Evolutionary conservation across 805 yeast species (phyloP).

Genomic region (Candida mattraensis): DNA sequence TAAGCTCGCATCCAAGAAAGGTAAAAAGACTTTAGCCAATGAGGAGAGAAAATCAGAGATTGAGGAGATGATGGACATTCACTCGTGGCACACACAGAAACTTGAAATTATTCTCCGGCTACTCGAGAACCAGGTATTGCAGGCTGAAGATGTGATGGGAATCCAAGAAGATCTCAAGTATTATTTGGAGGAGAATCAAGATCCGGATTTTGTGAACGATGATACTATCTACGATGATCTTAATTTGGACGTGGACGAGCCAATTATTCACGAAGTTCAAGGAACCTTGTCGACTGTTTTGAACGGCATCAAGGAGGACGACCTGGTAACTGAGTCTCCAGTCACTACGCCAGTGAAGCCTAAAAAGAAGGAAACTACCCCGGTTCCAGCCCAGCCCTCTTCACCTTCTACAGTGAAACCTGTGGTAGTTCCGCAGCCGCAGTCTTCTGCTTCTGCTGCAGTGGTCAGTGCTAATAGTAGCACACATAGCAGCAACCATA

Average conservation of each 20-base stretch:
- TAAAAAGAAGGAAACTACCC: slow-evolving; percentile 18
- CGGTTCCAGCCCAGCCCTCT: slow-evolving; percentile 13
- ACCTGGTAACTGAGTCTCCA: slow-evolving; percentile 13
- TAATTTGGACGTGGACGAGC: slow-evolving; percentile 55
- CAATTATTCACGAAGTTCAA: slow-evolving; percentile 32
- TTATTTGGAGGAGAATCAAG: slow-evolving; percentile 91
- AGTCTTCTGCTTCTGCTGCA: background rate
- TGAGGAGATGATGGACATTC: slow-evolving; percentile 68
- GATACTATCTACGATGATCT: slow-evolving; percentile 91
- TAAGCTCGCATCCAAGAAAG: slow-evolving; percentile 48
- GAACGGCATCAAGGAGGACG: slow-evolving; percentile 19
- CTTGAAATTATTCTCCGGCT: slow-evolving; percentile 75
- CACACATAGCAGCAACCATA: slow-evolving; percentile 8
- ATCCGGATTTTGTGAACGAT: slow-evolving; percentile 90
- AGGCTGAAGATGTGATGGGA: slow-evolving; percentile 70
- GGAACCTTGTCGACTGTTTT: slow-evolving; percentile 16
- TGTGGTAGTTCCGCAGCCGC: slow-evolving; percentile 5
- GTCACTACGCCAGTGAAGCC: slow-evolving; percentile 17
- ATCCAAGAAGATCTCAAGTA: slow-evolving; percentile 89
- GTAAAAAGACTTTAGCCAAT: slow-evolving; percentile 47
- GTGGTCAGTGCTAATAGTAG: slow-evolving; percentile 3
- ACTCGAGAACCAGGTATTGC: slow-evolving; percentile 75
- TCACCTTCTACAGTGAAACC: slow-evolving; percentile 5
- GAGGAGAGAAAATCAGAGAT: slow-evolving; percentile 55
- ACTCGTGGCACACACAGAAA: slow-evolving; percentile 74